Evolutionary conservation across 495 filamentous ascomycete species (phyloP).

Genomic region (Tuber magnatum): DNA sequence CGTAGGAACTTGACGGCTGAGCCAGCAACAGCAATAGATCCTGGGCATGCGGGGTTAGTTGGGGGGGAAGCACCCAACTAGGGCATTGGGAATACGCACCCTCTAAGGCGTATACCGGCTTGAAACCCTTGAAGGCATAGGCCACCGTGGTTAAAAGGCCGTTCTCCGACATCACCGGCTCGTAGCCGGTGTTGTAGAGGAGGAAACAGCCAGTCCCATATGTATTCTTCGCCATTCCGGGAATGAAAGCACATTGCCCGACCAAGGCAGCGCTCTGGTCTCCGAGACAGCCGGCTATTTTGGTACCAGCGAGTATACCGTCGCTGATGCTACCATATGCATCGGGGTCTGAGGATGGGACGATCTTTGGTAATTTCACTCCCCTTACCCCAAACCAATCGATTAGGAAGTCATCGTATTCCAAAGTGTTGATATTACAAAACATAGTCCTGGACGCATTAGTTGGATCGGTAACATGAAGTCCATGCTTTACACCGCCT

Average conservation of each 20-base stretch:
- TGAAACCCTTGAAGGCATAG: constrained; percentile 66
- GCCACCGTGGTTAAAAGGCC: constrained; percentile 84
- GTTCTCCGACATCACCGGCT: constrained; percentile 84
- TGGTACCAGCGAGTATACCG: constrained; percentile 65
- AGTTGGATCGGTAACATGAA: constrained; percentile 80
- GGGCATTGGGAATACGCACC: constrained; percentile 46
- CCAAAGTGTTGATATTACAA: constrained; percentile 77
- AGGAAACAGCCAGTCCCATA: constrained; percentile 96
- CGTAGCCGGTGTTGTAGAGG: constrained; percentile 84
- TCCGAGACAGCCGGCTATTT: constrained; percentile 79
- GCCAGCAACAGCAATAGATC: constrained; percentile 74
- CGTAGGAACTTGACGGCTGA: constrained; percentile 83
- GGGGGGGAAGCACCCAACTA: background rate
- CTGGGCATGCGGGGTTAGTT: constrained; percentile 15
- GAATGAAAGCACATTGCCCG: constrained; percentile 81
- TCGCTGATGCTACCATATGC: constrained; percentile 63
- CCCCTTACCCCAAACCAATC: constrained; percentile 72
- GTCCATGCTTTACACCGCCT: constrained; percentile 59
- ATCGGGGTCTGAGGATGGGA: constrained; percentile 71
- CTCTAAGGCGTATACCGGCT: constrained; percentile 84
- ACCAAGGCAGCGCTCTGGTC: constrained; percentile 91
- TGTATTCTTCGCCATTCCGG: constrained; percentile 88
- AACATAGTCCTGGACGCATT: constrained; percentile 97
- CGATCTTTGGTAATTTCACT: constrained; percentile 72
- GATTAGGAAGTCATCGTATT: constrained; percentile 77